Conservation (phyloP, 495 filamentous ascomycete genomes). For the Podospora australis region DNA sequence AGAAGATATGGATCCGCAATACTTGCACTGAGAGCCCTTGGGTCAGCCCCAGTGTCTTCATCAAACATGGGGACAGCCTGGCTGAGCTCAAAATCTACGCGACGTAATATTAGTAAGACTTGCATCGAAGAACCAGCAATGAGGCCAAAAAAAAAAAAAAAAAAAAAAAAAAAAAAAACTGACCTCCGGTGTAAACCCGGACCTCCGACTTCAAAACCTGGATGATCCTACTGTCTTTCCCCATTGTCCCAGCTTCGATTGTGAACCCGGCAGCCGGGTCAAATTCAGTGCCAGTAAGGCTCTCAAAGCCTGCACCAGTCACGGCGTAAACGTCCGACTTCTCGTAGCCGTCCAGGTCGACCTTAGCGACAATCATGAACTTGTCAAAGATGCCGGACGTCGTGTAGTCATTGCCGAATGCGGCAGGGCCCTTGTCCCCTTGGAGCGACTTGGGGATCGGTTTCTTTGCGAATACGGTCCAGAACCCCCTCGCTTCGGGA, state of each 20-base stretch:
- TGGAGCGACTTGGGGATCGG: constrained; percentile 49
- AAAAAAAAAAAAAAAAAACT: constrained; percentile 54
- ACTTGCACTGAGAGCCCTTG: constrained; percentile 70
- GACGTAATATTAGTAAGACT: no score
- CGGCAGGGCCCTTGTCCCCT: constrained; percentile 40
- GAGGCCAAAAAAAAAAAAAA: constrained; percentile 11
- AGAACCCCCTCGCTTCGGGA: constrained; percentile 53
- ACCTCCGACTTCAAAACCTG: constrained; percentile 81
- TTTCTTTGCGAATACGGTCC: constrained; percentile 56
- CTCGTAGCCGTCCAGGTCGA: constrained; percentile 47
- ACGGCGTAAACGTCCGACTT: constrained; percentile 56
- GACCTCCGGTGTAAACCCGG: constrained; percentile 76
- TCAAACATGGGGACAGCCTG: constrained; percentile 89
- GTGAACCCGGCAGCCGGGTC: constrained; percentile 80
- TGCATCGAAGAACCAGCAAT: constrained; percentile 6
- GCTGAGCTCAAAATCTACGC: constrained; percentile 74
- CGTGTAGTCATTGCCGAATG: constrained; percentile 45
- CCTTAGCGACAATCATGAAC: constrained; percentile 63
- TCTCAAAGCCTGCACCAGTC: constrained; percentile 57
- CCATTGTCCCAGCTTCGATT: constrained; percentile 72
- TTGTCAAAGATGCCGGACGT: constrained; percentile 54
- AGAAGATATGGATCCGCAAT: constrained; percentile 85
- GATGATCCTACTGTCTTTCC: constrained; percentile 66
- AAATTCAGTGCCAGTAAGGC: constrained; percentile 69
- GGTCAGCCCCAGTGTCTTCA: constrained; percentile 72